A percentile compares a stretch with the other conserved stretches of the same genome.
These are phyloP conservation scores for Naganishia friedmannii DNA, from an alignment of 768 basidiomycete genomes.

Conservation along the genomic window DNA sequence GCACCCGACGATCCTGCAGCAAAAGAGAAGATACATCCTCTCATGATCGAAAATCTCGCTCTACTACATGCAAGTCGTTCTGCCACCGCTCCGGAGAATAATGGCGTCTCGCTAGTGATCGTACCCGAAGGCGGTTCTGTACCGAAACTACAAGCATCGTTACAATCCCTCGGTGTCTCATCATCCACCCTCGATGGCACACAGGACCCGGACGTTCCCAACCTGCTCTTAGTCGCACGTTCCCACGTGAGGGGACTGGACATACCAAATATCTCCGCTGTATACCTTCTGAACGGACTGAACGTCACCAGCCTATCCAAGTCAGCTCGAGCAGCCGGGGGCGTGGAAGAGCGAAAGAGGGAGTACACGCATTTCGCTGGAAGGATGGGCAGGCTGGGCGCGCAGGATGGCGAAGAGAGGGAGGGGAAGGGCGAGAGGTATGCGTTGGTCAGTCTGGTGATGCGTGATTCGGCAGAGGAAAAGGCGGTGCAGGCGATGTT, in stretches of 20 bases:
- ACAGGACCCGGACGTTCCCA: background rate
- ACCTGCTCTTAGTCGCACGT: constrained; percentile 11
- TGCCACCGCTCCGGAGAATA: background rate
- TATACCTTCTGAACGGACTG: constrained; percentile 24
- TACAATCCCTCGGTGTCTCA: background rate
- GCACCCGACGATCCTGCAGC: background rate
- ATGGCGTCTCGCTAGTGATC: background rate
- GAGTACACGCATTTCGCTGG: constrained; percentile 28
- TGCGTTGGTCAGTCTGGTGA: constrained; percentile 21
- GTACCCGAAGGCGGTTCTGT: constrained; percentile 22
- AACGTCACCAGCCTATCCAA: constrained; percentile 18
- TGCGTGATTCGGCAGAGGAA: constrained; percentile 25
- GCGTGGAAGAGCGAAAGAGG: constrained; percentile 21
- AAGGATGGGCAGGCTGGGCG: constrained; percentile 21
- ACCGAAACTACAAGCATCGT: background rate
- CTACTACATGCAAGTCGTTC: constrained; percentile 5
- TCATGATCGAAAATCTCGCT: constrained; percentile 24
- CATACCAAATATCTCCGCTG: constrained; percentile 5
- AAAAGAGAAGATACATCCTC: constrained; percentile 18
- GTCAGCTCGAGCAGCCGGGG: constrained; percentile 2
- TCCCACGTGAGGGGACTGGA: constrained; percentile 20
- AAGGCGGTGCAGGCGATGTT: constrained; percentile 17
- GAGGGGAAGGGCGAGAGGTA: background rate
- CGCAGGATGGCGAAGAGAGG: background rate
- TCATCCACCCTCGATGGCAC: background rate